A percentile compares a stretch with the other conserved stretches of the same genome.
phyloP scores from a whole-genome alignment of 495 filamentous ascomycete species.

The Lepraria neglecta region DNA sequence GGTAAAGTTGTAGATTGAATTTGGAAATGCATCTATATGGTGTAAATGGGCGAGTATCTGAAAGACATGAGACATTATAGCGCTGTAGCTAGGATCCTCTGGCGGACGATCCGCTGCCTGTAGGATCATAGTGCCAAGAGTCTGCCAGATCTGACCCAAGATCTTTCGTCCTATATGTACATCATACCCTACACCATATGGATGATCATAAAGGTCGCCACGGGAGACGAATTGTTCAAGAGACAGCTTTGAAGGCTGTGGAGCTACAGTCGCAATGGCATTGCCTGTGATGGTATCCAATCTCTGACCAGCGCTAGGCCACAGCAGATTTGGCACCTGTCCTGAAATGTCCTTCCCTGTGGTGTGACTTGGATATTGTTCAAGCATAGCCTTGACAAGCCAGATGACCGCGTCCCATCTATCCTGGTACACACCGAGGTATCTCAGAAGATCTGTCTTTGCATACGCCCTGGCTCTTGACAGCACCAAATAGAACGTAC shows the following conservation, averaged over 20 bases:
- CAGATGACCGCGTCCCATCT: conserved; percentile 42
- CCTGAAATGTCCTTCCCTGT: conserved; percentile 13
- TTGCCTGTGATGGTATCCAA: conserved; percentile 34
- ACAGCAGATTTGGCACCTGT: conserved; percentile 25
- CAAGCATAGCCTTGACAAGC: conserved; percentile 39
- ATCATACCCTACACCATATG: conserved; percentile 1
- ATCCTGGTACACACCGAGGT: conserved; percentile 40
- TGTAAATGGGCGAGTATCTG: conserved; percentile 56
- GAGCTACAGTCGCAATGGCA: conserved; percentile 8
- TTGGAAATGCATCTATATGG: conserved; percentile 50
- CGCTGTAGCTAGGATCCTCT: conserved; percentile 32
- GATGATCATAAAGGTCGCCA: conserved; percentile 6
- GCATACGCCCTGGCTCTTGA: conserved; percentile 29
- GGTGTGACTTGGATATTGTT: conserved; percentile 29
- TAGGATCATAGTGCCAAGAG: conserved; percentile 50
- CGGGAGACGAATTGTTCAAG: not conserved
- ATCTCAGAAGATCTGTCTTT: conserved; percentile 36
- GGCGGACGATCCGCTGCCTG: conserved; percentile 41
- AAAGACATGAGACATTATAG: conserved; percentile 52
- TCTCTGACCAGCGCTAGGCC: conserved; percentile 28
- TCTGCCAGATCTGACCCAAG: conserved; percentile 44
- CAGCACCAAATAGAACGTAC: conserved; percentile 30
- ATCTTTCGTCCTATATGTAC: conserved; percentile 24
- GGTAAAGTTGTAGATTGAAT: conserved; percentile 50
- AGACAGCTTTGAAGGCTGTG: not conserved